Percentiles rank a stretch among this genome's conserved stretches.
Evolutionary conservation across 345 rosid species (phyloP).

Genomic region (Citrus sp.): DNA sequence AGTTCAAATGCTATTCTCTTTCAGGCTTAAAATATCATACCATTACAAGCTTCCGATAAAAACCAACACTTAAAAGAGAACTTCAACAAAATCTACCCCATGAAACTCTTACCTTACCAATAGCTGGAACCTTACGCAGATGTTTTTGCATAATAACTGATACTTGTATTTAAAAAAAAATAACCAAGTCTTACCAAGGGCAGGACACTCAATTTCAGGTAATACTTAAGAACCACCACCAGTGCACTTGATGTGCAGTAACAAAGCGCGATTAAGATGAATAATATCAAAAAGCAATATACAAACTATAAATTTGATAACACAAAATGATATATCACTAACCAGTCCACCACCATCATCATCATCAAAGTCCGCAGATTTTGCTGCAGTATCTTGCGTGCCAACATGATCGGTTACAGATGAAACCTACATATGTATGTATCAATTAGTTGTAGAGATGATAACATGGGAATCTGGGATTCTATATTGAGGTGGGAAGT

Average conservation of each 20-base stretch:
- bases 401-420: conserved; percentile 89
- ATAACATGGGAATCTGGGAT: neutral
- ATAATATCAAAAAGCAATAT: neutral
- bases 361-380: conserved; percentile 93
- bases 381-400: conserved; percentile 64
- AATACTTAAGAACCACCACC: neutral
- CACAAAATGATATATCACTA: conserved; percentile 22
- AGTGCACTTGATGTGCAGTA: neutral
- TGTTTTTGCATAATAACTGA: neutral
- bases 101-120: neutral
- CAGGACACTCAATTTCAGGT: neutral
- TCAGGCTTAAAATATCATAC: neutral
- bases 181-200: neutral
- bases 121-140: neutral
- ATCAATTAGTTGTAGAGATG: conserved; percentile 8
- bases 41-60: neutral
- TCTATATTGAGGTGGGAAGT: neutral
- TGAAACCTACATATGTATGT: conserved; percentile 50
- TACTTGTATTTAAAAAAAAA: neutral
- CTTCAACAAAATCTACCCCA: neutral
- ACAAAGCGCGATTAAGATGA: neutral
- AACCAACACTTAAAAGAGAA: neutral
- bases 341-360: conserved; percentile 98
- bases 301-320: neutral
- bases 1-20: neutral